Evolutionary conservation across 345 rosid species (phyloP), one percentile per base, ranked within the genome.

Genomic region (Arabis alpina): DNA sequence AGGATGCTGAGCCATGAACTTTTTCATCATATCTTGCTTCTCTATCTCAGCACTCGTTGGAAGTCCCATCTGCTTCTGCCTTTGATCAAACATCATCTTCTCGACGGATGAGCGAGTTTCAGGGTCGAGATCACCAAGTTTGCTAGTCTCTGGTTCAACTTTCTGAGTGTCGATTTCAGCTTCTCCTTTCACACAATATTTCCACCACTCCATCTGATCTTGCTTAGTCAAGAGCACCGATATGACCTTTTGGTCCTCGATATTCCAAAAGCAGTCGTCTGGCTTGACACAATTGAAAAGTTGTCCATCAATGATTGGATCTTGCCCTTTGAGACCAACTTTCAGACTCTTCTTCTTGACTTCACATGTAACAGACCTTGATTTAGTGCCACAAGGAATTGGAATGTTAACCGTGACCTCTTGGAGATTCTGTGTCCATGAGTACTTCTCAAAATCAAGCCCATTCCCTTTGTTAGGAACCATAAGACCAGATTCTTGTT

Each of bases 71-170:
- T 84, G 72, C 79, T 93, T 93, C 59, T 91, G 99, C 72, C 97
- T 89, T 72, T 93, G 93, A 71, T 93, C 95, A 74, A 89, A 93
- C 97, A 91, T 85, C 98, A 88, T 88, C 80, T 93, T 93, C 76
- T 93, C 98, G 47, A 91, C 91, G 24, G 88, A 79, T 24, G 76
- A 81, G 14, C 97, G 76, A 23, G 91, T 86, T 72, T 93, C 96
- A 2, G 88, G 85, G 71, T 93, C 98, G 11, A 91, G 81, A 82
- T 93, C 97, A 51, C 86, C 70, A 5, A 93, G 70, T 65, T 86
- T 91, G 85, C 95, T 93, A 68, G 58, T 89, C 81, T 91, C 97
- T 39, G 93, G 97, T 64, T 94, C 97, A 70, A 87, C 97, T 68
- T 89, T 94, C 82, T 91, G 97, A 34, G 97, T 94, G 70, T 94